Base-by-base conservation (phyloP, 257 asterid species). In the Capsicum rhomboideum region DNA sequence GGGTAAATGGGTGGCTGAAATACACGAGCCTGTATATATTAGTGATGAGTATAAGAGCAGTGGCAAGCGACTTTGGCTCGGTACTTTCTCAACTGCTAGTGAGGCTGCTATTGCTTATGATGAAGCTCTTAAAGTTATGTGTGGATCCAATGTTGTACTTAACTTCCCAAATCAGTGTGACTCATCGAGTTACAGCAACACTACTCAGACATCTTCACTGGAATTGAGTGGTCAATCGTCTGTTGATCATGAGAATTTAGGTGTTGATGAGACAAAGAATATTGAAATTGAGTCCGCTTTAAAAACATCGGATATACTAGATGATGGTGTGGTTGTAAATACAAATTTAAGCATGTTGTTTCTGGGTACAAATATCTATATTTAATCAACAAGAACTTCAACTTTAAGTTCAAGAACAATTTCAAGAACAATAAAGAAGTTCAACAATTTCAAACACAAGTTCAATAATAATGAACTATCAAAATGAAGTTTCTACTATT, bases 1-100 rank as follows among this genome's bases (percentile, higher is more conserved):
- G 90, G 90, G 90, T 4, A 85, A 83, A 10, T 88, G 90, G 90
- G 90, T 88, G 4, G 88, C 90, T 6, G 90, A 88, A 86, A 88
- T 88, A 31, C 84, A 88, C 1, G 61, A 81, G 2, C 88, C 90
- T 8, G 83, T 26, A 4, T 49, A 13, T 40, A 1, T 7, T 10
- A 61, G 31, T 28, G 66, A 34, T 8, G 4, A 21, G 26, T 17
- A 2, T 49, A 77, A 17, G 49, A 40, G 56, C 26, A 80, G 46
- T 56, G 34, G 18, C 0, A 46, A 81, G 10, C 79, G 88, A 0
- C 59, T 84, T 26, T 88, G 90, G 90, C 86, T 88, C 0, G 90
- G 90, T 4, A 86, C 87, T 0, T 88, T 86, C 11, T n/a, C 49
- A 0, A 86, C 86, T 0, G 83, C 90, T 12, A 5, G 29, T 49